These are phyloP conservation scores for Actinomortierella wolfii DNA, from an alignment of 371 early-diverging fungal genomes.

Conservation along the genomic window DNA sequence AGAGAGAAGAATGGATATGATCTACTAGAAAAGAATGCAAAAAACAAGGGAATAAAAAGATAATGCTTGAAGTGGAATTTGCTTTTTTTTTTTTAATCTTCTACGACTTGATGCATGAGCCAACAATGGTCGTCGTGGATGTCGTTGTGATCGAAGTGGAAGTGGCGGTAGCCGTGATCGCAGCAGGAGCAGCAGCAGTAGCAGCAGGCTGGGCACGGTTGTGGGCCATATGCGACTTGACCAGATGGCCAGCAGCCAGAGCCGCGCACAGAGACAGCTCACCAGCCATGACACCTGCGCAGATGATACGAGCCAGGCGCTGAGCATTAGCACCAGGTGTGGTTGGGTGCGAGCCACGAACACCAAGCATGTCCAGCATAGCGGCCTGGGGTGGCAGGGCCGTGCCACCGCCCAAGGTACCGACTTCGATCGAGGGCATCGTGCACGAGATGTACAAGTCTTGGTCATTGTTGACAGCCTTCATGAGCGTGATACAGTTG, in stretches of 20 bases:
- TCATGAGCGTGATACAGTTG: slow-evolving; percentile 96
- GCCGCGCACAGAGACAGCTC: slow-evolving; percentile 91
- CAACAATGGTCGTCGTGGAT: slow-evolving; percentile 15
- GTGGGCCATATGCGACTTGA: slow-evolving; percentile 83
- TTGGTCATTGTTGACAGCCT: slow-evolving; percentile 75
- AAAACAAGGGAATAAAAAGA: too few species aligned
- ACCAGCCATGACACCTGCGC: slow-evolving; percentile 96
- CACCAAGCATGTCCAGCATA: slow-evolving; percentile 89
- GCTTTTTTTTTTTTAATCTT: too few species aligned
- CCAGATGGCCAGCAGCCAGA: slow-evolving; percentile 86
- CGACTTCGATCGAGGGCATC: slow-evolving; percentile 97
- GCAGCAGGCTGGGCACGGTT: slow-evolving; percentile 63
- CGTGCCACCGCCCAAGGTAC: slow-evolving; percentile 97
- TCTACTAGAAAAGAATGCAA: too few species aligned
- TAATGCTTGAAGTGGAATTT: too few species aligned
- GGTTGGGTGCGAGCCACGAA: slow-evolving; percentile 81
- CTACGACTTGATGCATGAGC: slow-evolving; percentile 37
- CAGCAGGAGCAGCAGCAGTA: slow-evolving; percentile 13
- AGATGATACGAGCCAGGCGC: slow-evolving; percentile 87
- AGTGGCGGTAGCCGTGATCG: slow-evolving; percentile 20
- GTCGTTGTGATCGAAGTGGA: slow-evolving; percentile 29
- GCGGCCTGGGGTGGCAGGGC: slow-evolving; percentile 87
- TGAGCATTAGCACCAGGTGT: slow-evolving; percentile 91
- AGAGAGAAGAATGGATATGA: too few species aligned
- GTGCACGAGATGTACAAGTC: slow-evolving; percentile 89